A percentile compares a stretch with the other conserved stretches of the same genome.
Conservation (phyloP, 2,329 filamentous ascomycete species). For the Stylonectria norvegica region DNA sequence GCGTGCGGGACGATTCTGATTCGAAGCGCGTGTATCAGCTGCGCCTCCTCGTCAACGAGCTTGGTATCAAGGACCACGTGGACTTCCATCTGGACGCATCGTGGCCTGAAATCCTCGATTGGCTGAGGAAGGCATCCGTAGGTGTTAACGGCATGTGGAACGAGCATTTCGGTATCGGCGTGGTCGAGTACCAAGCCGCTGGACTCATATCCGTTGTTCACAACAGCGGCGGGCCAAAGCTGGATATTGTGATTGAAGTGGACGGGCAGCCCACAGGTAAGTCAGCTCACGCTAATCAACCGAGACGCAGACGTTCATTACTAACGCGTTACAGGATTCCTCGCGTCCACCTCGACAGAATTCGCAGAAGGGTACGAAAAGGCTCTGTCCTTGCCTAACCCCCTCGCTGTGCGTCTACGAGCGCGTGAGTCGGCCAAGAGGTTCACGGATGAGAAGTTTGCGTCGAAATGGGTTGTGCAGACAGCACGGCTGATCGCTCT, state of each 20-base stretch:
- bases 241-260: conserved; percentile 84
- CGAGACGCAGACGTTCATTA: neutral
- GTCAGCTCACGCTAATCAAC: conserved; percentile 18
- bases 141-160: conserved; percentile 99
- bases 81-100: conserved; percentile 86
- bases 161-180: conserved; percentile 97
- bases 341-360: conserved; percentile 72
- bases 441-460: conserved; percentile 87
- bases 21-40: conserved; percentile 84
- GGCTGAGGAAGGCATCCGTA: conserved; percentile 72
- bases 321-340: conserved; percentile 60
- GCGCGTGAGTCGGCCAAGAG: conserved; percentile 75
- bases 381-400: conserved; percentile 70
- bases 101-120: conserved; percentile 81
- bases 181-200: conserved; percentile 96
- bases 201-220: conserved; percentile 92
- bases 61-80: conserved; percentile 78
- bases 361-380: conserved; percentile 79
- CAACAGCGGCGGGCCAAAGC: conserved; percentile 84
- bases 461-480: conserved; percentile 70
- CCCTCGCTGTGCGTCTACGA: conserved; percentile 68
- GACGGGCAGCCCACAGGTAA: conserved; percentile 75
- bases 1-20: conserved; percentile 81
- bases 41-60: conserved; percentile 78
- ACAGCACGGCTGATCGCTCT: conserved; percentile 66